Percentiles rank a stretch among this genome's conserved stretches.
phyloP scores from a whole-genome alignment of 257 asterid genomes.

The Solanum bulbocastanum region DNA sequence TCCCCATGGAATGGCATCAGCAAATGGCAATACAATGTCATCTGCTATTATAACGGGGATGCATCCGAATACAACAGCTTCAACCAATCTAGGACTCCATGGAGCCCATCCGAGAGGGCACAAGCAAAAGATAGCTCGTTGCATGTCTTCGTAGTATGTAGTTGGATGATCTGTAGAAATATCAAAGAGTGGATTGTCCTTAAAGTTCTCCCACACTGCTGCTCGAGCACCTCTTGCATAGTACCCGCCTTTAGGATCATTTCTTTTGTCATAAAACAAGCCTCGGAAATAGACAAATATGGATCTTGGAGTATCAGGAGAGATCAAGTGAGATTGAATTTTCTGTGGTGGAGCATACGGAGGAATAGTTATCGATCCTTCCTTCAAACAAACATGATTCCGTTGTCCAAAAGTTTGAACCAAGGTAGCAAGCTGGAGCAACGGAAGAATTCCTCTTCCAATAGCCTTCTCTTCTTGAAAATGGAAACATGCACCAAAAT shows the following conservation, averaged over 20 bases:
- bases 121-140: not conserved
- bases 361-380: not conserved
- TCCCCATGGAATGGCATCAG: slow-evolving; percentile 55
- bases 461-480: slow-evolving; percentile 86
- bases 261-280: not conserved
- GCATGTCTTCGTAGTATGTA: not conserved
- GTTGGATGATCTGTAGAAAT: not conserved
- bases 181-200: not conserved
- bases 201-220: not conserved
- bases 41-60: not conserved
- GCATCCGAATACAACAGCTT: not conserved
- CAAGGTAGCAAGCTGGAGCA: not conserved
- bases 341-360: not conserved
- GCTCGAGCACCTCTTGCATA: not conserved
- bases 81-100: not conserved
- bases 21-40: not conserved
- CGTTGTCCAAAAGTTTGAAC: not conserved
- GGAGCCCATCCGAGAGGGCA: slow-evolving; percentile 2
- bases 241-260: slow-evolving; percentile 18
- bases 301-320: not conserved
- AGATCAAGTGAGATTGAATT: not conserved
- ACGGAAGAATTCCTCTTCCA: slow-evolving; percentile 34
- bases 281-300: not conserved
- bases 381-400: not conserved
- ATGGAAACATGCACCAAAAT: slow-evolving; percentile 86